These are phyloP conservation scores for Papiliotrema flavescens DNA, from an alignment of 1,284 basidiomycete genomes.

Conservation along the genomic window DNA sequence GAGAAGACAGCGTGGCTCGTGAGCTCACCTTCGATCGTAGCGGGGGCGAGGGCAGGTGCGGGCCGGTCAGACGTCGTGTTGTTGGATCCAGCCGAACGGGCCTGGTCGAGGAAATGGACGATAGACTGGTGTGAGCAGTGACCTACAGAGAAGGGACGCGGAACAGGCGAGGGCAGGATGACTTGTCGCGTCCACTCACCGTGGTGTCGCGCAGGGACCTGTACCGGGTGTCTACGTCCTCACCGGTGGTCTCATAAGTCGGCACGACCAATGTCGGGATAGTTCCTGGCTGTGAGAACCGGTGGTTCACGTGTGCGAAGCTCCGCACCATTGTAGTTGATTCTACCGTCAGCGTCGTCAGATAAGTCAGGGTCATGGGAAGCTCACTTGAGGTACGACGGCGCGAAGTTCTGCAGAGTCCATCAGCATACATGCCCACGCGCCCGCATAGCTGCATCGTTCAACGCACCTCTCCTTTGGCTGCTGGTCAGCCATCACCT, in stretches of 20 bases:
- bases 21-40: constrained; percentile 65
- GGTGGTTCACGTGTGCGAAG: not conserved
- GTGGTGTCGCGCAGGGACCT: constrained; percentile 72
- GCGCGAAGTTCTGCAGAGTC: constrained; percentile 47
- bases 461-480: constrained; percentile 44
- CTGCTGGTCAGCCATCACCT: constrained; percentile 18
- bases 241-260: constrained; percentile 63
- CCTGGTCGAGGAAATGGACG: constrained; percentile 76
- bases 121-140: constrained; percentile 56
- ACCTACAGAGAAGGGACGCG: too few species aligned
- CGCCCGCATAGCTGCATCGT: not conserved
- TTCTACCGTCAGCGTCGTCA: constrained; percentile 50
- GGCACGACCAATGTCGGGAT: constrained; percentile 81
- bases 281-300: constrained; percentile 55
- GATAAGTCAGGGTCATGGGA: not conserved
- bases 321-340: constrained; percentile 66
- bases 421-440: too few species aligned
- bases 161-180: too few species aligned
- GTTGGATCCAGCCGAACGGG: constrained; percentile 63
- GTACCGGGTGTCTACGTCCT: constrained; percentile 73
- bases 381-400: constrained; percentile 47
- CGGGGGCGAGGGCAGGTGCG: constrained; percentile 71
- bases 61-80: constrained; percentile 60
- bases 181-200: too few species aligned
- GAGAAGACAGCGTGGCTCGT: too few species aligned